Evolutionary conservation across 1,139 yeast genomes (phyloP).

Genomic region (Saccharomyces hybrid): DNA sequence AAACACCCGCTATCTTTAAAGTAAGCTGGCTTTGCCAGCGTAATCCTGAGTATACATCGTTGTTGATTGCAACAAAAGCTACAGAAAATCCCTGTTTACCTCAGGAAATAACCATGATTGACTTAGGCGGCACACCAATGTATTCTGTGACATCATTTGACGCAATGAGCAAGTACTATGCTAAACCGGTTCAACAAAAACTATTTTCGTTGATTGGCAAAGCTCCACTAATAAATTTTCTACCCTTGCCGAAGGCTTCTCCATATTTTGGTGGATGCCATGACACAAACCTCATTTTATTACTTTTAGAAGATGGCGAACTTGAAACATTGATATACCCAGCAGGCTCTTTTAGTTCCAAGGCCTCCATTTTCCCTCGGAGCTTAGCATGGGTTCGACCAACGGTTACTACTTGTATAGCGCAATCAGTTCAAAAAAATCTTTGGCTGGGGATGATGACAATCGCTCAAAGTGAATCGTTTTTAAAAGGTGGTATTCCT

Average conservation of each 20-base stretch:
- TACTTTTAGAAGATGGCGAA: slow-evolving; percentile 53
- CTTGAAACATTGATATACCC: slow-evolving; percentile 46
- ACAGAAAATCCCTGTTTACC: slow-evolving; percentile 36
- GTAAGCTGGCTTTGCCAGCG: slow-evolving; percentile 64
- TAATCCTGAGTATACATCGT: slow-evolving; percentile 71
- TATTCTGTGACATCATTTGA: slow-evolving; percentile 76
- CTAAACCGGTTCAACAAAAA: slow-evolving; percentile 52
- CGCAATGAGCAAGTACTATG: slow-evolving; percentile 70
- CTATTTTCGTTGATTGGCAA: slow-evolving; percentile 44
- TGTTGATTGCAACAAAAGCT: slow-evolving; percentile 62
- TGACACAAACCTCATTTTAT: slow-evolving; percentile 53
- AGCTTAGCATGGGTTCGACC: slow-evolving; percentile 74
- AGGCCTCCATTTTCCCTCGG: slow-evolving; percentile 65
- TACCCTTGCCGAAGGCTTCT: slow-evolving; percentile 44
- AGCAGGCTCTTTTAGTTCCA: slow-evolving; percentile 46
- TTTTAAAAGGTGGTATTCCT: slow-evolving; percentile 75
- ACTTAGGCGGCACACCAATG: slow-evolving; percentile 74
- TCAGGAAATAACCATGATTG: slow-evolving; percentile 54
- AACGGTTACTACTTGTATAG: slow-evolving; percentile 46
- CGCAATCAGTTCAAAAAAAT: slow-evolving; percentile 49
- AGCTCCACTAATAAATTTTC: slow-evolving; percentile 38
- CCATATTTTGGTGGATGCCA: slow-evolving; percentile 69
- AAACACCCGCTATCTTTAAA: slow-evolving; percentile 20
- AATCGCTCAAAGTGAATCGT: slow-evolving; percentile 36
- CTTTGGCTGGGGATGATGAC: slow-evolving; percentile 69